Evolutionary conservation across 164 flowering plant genomes (phyloP), one percentile per base, ranked within the genome.

Genomic region (Stephania cephalantha): DNA sequence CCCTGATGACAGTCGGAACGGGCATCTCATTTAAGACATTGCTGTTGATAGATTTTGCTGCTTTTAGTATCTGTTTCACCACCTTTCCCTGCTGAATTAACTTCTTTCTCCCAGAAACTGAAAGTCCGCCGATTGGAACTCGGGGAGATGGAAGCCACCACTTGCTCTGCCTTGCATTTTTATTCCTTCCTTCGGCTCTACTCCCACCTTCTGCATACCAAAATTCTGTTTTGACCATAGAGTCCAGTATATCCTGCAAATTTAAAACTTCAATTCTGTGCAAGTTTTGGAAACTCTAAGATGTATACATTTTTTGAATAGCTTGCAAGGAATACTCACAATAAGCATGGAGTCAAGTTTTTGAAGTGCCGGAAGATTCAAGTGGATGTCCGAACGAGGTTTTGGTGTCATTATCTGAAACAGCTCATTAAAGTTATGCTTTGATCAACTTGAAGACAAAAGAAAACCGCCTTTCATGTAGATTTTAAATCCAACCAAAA

Each of bases 101-200:
- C 53, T 85, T 89, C 77, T 86, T 90, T 75, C 89, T 86, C 75
- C 81, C 91, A 9, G 73, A 18, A 2, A 84, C 85, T 15, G 98
- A 93, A 7, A 95, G 91, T 31, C 99, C 98, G 50, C 78, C 74
- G 22, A 44, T 76, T 35, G 95, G 99, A 20, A 93, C 95, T 55
- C 84, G 88, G 15, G 99, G 97, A 73, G 85, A 85, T 42, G 99
- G 98, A 55, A 95, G 90, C 96, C 99, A 93, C 99, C 99, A 93
- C 76, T 79, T 85, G 85, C 96, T 85, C 68, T 83, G 85, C 75
- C 83, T 84, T 29, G 69, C 79, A 76, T 82, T 80, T 42, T 75
- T 84, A 76, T 82, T 85, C 78, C 91, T 88, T 73, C 92, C 97
- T 84, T 91, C 97, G 30, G 88, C 90, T 71, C 90, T 84, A 76